phyloP scores from a whole-genome alignment of 2,329 filamentous ascomycete species.

The Onygena corvina region DNA sequence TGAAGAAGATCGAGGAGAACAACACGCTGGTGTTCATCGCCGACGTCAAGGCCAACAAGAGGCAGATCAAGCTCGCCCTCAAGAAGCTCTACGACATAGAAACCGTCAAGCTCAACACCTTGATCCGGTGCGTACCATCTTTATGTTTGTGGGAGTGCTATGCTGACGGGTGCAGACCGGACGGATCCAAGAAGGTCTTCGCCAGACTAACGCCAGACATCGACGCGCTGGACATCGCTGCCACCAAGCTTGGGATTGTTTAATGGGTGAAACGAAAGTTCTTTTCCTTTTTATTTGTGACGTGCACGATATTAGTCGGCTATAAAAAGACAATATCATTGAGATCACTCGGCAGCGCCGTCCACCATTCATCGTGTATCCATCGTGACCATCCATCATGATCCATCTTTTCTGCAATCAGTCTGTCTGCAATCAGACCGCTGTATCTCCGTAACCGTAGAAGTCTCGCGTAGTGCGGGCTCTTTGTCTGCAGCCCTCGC shows the following conservation, averaged over 20 bases:
- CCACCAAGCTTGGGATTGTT: constrained; percentile 96
- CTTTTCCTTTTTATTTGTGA: constrained; percentile 10
- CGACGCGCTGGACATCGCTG: constrained; percentile 96
- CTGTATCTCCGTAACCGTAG: too few relatives aligned
- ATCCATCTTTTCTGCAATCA: too few relatives aligned
- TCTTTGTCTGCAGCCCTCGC: too few relatives aligned
- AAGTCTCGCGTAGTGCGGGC: too few relatives aligned
- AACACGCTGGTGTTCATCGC: constrained; percentile 99
- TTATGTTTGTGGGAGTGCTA: background rate
- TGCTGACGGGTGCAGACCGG: constrained; percentile 49
- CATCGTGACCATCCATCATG: too few relatives aligned
- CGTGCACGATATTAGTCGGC: constrained; percentile 13
- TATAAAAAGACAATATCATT: constrained; percentile 1
- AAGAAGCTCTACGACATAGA: constrained; percentile 99
- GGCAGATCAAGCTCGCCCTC: constrained; percentile 93
- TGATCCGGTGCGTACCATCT: constrained; percentile 63
- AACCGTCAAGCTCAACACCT: constrained; percentile 97
- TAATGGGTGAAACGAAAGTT: constrained; percentile 37
- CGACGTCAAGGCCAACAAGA: constrained; percentile 97
- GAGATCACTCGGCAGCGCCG: too few relatives aligned
- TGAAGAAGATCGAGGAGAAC: constrained; percentile 99
- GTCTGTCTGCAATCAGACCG: too few relatives aligned
- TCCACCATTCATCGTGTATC: too few relatives aligned
- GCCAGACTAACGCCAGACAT: constrained; percentile 90
- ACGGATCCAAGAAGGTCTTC: constrained; percentile 98